Conservation (phyloP, 352 stramenopile genomes). For the Phytophthora multivora region DNA sequence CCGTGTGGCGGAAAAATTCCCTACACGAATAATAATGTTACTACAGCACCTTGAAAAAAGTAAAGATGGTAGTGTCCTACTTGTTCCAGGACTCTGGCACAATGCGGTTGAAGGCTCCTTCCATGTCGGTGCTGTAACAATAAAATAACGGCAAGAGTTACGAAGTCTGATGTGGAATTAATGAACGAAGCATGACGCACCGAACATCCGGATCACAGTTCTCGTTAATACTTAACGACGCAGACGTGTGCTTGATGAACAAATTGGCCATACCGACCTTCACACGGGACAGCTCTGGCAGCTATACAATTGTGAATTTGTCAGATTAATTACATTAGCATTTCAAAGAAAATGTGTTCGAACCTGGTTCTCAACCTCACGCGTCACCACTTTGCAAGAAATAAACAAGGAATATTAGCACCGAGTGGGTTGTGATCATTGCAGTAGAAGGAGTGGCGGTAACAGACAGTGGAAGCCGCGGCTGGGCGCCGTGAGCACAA, state of each 20-base stretch:
- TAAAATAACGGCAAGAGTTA: background rate
- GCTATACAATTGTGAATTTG: background rate
- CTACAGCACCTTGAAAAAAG: background rate
- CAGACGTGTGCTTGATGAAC: conserved; percentile 97
- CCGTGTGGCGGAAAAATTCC: conserved; percentile 86
- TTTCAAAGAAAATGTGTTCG: background rate
- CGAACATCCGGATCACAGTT: conserved; percentile 95
- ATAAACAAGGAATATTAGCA: conserved; percentile 1
- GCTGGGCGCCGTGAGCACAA: conserved; percentile 75
- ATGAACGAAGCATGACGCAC: conserved; percentile 31
- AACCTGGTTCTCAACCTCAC: conserved; percentile 84
- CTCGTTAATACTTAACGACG: conserved; percentile 96
- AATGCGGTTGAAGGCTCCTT: conserved; percentile 94
- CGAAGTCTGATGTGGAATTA: background rate
- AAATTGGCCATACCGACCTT: conserved; percentile 95
- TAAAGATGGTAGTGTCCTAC: conserved; percentile 22
- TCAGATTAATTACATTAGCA: background rate
- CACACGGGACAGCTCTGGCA: conserved; percentile 78
- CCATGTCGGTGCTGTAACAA: conserved; percentile 88
- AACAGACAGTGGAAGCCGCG: conserved; percentile 81
- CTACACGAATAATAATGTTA: conserved; percentile 26
- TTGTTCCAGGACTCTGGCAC: conserved; percentile 89
- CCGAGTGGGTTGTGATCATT: background rate
- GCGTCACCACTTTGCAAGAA: conserved; percentile 67
- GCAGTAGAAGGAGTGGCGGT: background rate